Evolutionary conservation across 2,329 filamentous ascomycete species (phyloP).

Genomic region (Nigrospora osmanthi): DNA sequence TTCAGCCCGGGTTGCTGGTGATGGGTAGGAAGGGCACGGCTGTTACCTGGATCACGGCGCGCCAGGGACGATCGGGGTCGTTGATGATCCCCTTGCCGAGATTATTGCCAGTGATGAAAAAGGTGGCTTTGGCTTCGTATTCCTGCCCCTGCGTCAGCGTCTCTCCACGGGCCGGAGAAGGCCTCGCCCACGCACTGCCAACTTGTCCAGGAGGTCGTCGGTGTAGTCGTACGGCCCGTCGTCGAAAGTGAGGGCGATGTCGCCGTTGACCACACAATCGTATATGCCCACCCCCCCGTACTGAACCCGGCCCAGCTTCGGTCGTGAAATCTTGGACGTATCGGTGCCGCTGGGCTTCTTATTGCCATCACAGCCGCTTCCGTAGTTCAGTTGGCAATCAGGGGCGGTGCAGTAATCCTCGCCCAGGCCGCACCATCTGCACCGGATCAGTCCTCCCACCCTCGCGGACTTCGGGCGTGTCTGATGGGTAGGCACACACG

Average conservation of each 20-base stretch:
- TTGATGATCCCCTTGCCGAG: conserved; percentile 43
- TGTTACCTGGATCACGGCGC: conserved; percentile 18
- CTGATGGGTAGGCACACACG: background rate
- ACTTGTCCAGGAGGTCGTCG: conserved; percentile 46
- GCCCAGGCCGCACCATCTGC: conserved; percentile 18
- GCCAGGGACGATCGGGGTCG: conserved; percentile 25
- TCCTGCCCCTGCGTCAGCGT: conserved; percentile 25
- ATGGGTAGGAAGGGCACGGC: background rate
- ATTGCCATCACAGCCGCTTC: conserved; percentile 39
- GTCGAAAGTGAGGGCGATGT: conserved; percentile 56
- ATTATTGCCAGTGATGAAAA: conserved; percentile 52
- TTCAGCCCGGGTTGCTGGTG: background rate
- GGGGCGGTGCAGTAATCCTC: conserved; percentile 18
- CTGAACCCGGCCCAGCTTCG: conserved; percentile 35
- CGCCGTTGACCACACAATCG: conserved; percentile 40
- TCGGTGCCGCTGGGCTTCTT: conserved; percentile 32
- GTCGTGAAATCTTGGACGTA: conserved; percentile 34
- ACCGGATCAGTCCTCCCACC: too few relatives aligned
- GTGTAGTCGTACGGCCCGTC: conserved; percentile 57
- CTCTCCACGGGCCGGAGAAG: background rate
- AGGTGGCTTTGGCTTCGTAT: conserved; percentile 53
- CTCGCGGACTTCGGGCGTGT: too few relatives aligned
- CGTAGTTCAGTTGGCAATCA: conserved; percentile 30
- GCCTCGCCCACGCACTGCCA: conserved; percentile 11
- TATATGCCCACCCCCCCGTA: conserved; percentile 41